Conservation (phyloP, 352 stramenopile species). For the Elongisporangium undulatum region DNA sequence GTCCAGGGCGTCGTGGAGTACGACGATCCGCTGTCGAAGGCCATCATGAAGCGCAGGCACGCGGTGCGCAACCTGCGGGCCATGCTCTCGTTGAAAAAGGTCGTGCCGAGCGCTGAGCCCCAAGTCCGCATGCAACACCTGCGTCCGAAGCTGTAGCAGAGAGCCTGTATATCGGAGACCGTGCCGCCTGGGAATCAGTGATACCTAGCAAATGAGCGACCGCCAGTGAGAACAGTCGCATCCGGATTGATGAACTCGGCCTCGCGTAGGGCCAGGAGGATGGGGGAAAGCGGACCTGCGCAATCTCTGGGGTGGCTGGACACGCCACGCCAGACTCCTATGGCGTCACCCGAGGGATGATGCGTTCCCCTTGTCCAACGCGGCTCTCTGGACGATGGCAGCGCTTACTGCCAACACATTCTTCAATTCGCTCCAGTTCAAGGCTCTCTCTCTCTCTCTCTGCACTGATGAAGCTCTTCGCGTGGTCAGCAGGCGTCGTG, state of each 20-base stretch:
- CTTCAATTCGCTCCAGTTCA: not conserved
- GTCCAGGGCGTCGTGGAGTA: slow-evolving; percentile 18
- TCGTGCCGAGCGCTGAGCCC: not conserved
- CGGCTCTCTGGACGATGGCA: too few species aligned
- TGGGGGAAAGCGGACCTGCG: not conserved
- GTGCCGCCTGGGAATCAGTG: too few species aligned
- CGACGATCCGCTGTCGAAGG: not conserved
- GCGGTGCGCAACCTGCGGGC: not conserved
- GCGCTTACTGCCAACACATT: not conserved
- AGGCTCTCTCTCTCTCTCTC: not conserved
- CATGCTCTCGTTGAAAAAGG: not conserved
- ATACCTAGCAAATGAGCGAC: too few species aligned
- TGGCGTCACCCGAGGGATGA: too few species aligned
- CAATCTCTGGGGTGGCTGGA: not conserved
- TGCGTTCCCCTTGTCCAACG: too few species aligned
- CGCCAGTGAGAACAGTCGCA: too few species aligned
- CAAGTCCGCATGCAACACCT: not conserved
- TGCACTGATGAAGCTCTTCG: not conserved
- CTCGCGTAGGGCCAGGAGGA: not conserved
- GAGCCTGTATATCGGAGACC: too few species aligned
- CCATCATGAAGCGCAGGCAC: not conserved
- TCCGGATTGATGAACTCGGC: too few species aligned
- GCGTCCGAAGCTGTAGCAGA: not conserved
- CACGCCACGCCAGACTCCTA: not conserved
- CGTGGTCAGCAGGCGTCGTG: not conserved